Evolutionary conservation across 73 alveolate genomes (phyloP).

Genomic region (Tetrahymena borealis): DNA sequence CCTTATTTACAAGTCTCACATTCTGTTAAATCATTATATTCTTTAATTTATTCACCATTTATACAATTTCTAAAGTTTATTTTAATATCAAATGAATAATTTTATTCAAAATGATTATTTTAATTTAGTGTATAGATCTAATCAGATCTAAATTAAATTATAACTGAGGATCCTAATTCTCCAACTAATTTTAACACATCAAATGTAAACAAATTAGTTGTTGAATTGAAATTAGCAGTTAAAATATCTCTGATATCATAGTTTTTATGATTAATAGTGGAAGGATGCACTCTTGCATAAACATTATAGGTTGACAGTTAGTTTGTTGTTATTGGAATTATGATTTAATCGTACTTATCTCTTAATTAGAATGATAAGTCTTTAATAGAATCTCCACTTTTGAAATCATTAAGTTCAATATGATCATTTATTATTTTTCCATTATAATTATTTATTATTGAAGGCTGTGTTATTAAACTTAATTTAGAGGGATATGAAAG

Average conservation of each 20-base stretch:
- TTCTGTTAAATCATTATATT: background rate
- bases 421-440: background rate
- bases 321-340: background rate
- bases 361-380: background rate
- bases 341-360: background rate
- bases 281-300: no score
- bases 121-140: background rate
- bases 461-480: background rate
- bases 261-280: no score
- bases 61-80: background rate
- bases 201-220: background rate
- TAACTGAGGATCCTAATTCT: background rate
- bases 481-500: background rate
- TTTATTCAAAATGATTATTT: background rate
- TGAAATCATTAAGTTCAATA: background rate
- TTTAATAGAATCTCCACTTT: background rate
- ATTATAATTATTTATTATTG: background rate
- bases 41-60: background rate
- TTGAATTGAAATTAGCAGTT: background rate
- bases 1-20: conserved; percentile 14
- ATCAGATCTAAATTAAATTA: background rate
- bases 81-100: background rate
- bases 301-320: background rate
- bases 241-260: no score
- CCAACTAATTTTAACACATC: background rate